These are phyloP conservation scores for Roridomyces roridus DNA, from an alignment of 768 basidiomycete genomes.

Conservation along the genomic window DNA sequence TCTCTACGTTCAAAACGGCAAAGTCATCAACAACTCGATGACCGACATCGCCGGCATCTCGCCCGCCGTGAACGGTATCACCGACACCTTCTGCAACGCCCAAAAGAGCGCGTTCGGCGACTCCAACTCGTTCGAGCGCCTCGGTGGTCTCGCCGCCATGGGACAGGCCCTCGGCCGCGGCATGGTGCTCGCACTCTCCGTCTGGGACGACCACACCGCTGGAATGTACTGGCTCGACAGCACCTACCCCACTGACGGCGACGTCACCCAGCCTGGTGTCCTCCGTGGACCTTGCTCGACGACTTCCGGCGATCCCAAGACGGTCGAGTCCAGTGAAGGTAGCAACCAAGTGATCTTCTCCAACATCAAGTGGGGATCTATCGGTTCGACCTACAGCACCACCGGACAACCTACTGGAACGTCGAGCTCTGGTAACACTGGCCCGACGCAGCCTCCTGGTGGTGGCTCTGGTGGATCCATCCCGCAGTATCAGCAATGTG, in stretches of 20 bases:
- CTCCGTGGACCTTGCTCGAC: slow-evolving; percentile 47
- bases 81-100: slow-evolving; percentile 51
- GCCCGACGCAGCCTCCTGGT: too few relatives aligned
- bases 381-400: slow-evolving; percentile 40
- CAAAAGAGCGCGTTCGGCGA: slow-evolving; percentile 51
- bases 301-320: slow-evolving; percentile 41
- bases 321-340: slow-evolving; percentile 38
- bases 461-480: slow-evolving; percentile 3
- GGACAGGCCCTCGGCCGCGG: slow-evolving; percentile 37
- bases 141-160: slow-evolving; percentile 38
- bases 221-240: slow-evolving; percentile 49
- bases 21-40: slow-evolving; percentile 56
- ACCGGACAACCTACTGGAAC: neutral
- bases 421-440: neutral
- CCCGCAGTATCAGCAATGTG: slow-evolving; percentile 1
- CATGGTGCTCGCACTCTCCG: slow-evolving; percentile 43
- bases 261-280: slow-evolving; percentile 36
- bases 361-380: slow-evolving; percentile 48
- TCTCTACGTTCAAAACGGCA: slow-evolving; percentile 40
- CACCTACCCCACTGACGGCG: slow-evolving; percentile 34
- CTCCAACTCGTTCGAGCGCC: slow-evolving; percentile 40
- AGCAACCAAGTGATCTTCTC: slow-evolving; percentile 42
- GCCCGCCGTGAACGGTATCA: slow-evolving; percentile 50
- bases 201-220: slow-evolving; percentile 49
- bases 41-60: slow-evolving; percentile 51